These are phyloP conservation scores for Solanum raphanifolium DNA, from an alignment of 257 asterid species.

Conservation along the genomic window DNA sequence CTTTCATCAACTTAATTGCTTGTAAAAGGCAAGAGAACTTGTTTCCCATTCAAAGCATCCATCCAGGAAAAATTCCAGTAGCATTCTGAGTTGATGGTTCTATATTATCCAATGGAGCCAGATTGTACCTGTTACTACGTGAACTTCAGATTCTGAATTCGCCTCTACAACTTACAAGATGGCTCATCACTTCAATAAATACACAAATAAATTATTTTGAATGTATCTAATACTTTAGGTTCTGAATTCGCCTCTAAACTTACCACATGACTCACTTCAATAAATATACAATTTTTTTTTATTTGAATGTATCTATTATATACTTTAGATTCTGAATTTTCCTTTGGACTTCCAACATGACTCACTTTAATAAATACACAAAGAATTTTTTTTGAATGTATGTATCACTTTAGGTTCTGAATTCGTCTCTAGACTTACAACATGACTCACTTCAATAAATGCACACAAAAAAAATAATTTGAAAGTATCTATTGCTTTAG, in stretches of 20 bases:
- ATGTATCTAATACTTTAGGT: not conserved
- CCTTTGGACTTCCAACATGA: not conserved
- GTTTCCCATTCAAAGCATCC: not conserved
- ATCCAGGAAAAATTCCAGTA: not conserved
- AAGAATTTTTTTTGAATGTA: not conserved
- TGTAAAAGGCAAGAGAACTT: not conserved
- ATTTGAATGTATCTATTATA: not conserved
- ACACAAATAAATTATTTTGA: not conserved
- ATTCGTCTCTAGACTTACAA: not conserved
- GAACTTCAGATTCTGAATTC: not conserved
- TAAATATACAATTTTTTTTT: too few species aligned
- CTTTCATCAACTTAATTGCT: not conserved
- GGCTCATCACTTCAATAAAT: not conserved
- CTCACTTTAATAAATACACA: not conserved
- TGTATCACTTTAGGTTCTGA: not conserved
- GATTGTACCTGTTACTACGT: not conserved
- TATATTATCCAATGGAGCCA: not conserved
- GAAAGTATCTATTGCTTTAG: not conserved
- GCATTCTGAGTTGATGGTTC: not conserved
- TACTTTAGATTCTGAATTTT: not conserved
- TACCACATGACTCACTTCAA: not conserved
- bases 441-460: not conserved
- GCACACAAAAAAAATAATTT: too few species aligned
- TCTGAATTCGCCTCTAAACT: not conserved
- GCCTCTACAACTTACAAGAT: not conserved